These are phyloP conservation scores for Pestalotiopsis sp. DNA, from an alignment of 2,329 filamentous ascomycete genomes.

Conservation along the genomic window DNA sequence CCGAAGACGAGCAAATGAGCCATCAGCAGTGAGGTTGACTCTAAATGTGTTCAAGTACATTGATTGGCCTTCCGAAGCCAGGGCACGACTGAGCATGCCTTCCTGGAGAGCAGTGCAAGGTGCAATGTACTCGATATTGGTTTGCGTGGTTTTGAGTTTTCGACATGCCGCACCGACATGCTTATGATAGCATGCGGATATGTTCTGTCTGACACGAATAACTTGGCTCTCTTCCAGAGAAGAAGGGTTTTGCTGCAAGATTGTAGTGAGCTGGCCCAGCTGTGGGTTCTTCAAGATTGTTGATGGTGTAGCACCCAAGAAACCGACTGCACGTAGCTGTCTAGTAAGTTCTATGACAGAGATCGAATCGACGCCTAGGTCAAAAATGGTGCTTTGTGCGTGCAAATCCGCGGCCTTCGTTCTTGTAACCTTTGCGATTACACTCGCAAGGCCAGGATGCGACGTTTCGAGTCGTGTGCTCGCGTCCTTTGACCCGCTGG, in stretches of 20 bases:
- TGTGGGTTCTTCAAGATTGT: slow-evolving; percentile 66
- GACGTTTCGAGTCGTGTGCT: slow-evolving; percentile 32
- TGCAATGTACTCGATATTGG: slow-evolving; percentile 70
- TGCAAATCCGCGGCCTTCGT: slow-evolving; percentile 46
- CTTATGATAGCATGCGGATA: slow-evolving; percentile 67
- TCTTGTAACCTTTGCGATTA: slow-evolving; percentile 57
- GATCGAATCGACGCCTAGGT: slow-evolving; percentile 87
- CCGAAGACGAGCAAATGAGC: slow-evolving; percentile 52
- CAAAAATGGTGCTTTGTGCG: slow-evolving; percentile 72
- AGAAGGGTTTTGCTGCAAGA: slow-evolving; percentile 28
- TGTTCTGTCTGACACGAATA: slow-evolving; percentile 58
- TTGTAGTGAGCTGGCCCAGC: slow-evolving; percentile 48
- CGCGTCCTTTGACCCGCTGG: slow-evolving; percentile 30
- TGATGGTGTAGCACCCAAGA: slow-evolving; percentile 63
- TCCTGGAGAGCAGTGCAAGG: slow-evolving; percentile 87
- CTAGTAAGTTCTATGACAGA: slow-evolving; percentile 74
- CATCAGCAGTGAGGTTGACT: slow-evolving; percentile 51
- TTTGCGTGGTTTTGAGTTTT: slow-evolving; percentile 50
- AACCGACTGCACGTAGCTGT: slow-evolving; percentile 64
- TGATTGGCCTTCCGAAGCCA: slow-evolving; percentile 53
- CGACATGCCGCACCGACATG: slow-evolving; percentile 56
- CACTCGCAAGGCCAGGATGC: slow-evolving; percentile 51
- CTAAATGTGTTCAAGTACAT: slow-evolving; percentile 80
- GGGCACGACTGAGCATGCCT: slow-evolving; percentile 77
- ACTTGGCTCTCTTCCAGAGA: slow-evolving; percentile 25